Evolutionary conservation across 257 asterid species (phyloP).

Genomic region (Solanum piurae): DNA sequence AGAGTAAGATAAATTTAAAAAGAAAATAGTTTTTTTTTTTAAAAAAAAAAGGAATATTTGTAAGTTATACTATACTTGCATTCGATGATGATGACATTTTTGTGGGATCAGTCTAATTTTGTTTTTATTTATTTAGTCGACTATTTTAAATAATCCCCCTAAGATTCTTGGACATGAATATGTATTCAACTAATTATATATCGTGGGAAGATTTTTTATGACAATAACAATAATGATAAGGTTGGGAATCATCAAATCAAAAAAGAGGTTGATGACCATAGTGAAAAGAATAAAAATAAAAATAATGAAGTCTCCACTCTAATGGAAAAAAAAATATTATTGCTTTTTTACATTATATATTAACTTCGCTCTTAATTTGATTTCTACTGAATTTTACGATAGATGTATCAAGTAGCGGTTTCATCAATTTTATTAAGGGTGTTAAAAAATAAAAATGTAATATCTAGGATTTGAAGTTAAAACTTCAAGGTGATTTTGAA

Average conservation of each 20-base stretch:
- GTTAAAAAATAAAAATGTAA: too few species aligned
- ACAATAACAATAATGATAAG: too few species aligned
- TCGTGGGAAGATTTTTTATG: neutral
- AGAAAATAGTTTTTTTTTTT: neutral
- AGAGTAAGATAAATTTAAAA: too few species aligned
- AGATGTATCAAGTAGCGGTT: too few species aligned
- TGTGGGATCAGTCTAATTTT: neutral
- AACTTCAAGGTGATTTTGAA: too few species aligned
- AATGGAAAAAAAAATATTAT: too few species aligned
- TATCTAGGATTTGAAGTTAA: too few species aligned
- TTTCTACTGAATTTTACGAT: neutral
- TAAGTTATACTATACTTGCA: neutral
- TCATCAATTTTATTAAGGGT: neutral
- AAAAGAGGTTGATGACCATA: too few species aligned
- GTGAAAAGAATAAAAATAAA: too few species aligned
- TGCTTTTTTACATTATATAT: neutral
- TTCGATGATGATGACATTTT: neutral
- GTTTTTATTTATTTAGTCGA: neutral
- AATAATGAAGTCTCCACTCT: too few species aligned
- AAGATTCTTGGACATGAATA: neutral
- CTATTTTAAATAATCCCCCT: neutral
- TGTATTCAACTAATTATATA: too few species aligned
- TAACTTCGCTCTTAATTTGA: too few species aligned
- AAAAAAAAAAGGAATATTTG: neutral
- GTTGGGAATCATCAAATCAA: neutral